phyloP scores from a whole-genome alignment of 2,329 filamentous ascomycete genomes.

The Fusarium sp. region DNA sequence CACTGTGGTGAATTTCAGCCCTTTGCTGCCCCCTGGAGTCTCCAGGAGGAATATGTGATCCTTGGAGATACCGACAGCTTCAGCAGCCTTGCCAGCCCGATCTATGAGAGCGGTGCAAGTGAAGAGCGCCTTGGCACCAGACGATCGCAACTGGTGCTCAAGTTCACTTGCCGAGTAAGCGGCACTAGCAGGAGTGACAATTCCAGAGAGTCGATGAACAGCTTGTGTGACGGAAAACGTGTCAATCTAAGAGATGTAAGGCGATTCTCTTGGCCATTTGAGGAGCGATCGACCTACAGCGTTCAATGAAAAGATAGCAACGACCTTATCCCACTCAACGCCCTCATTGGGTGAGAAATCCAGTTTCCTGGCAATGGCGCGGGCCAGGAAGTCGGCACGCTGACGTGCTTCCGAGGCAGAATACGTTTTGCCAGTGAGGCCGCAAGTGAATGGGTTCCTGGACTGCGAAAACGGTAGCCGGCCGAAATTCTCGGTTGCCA shows the following conservation, averaged over 20 bases:
- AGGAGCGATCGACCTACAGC: conserved; percentile 63
- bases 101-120: conserved; percentile 75
- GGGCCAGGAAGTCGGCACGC: conserved; percentile 75
- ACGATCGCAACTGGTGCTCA: conserved; percentile 76
- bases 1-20: conserved; percentile 68
- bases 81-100: conserved; percentile 72
- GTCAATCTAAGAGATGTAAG: conserved; percentile 67
- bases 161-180: conserved; percentile 77
- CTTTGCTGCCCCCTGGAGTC: conserved; percentile 56
- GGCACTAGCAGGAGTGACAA: conserved; percentile 79
- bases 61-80: conserved; percentile 71
- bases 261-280: background rate
- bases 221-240: conserved; percentile 78
- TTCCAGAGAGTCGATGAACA: conserved; percentile 77
- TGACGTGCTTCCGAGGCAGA: conserved; percentile 71
- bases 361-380: conserved; percentile 76
- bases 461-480: conserved; percentile 71
- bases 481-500: conserved; percentile 64
- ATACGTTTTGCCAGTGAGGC: conserved; percentile 75
- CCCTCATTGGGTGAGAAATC: conserved; percentile 76
- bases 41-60: conserved; percentile 76
- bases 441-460: conserved; percentile 79
- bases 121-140: conserved; percentile 75
- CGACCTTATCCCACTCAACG: conserved; percentile 83
- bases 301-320: conserved; percentile 81